Conservation (phyloP, 225 moss, liverwort and hornwort species). For the Physcomitrellopsis africana region DNA sequence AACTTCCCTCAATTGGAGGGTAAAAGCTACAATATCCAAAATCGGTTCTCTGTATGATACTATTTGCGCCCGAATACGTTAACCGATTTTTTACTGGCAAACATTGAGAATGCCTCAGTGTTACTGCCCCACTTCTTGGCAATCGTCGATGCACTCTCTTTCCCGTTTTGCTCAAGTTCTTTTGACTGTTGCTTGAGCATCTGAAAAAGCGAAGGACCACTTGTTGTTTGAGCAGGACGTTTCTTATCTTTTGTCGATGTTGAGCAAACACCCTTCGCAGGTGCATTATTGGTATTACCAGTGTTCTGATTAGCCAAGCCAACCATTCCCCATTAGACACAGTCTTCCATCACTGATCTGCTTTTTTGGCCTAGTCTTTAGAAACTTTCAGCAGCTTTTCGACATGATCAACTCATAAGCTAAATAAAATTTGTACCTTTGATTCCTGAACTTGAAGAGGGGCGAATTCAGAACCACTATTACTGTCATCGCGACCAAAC, state of each 20-base stretch:
- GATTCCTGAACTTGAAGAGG: constrained; percentile 39
- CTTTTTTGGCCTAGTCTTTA: not conserved
- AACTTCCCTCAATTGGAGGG: not conserved
- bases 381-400: not conserved
- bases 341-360: not conserved
- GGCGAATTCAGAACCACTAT: constrained; percentile 59
- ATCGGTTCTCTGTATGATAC: constrained; percentile 23
- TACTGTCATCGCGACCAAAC: constrained; percentile 89
- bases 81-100: constrained; percentile 57
- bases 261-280: constrained; percentile 29
- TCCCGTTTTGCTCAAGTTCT: constrained; percentile 60
- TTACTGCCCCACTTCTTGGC: constrained; percentile 57
- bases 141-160: constrained; percentile 35
- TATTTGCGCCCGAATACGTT: constrained; percentile 40
- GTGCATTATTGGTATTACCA: constrained; percentile 30
- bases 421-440: constrained; percentile 42
- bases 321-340: constrained; percentile 18
- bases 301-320: constrained; percentile 23
- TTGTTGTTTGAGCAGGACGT: constrained; percentile 25
- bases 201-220: constrained; percentile 81
- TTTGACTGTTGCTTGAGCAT: constrained; percentile 84
- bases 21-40: not conserved
- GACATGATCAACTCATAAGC: not conserved
- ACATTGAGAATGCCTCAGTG: constrained; percentile 78
- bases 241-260: constrained; percentile 35